These are phyloP conservation scores for Trichoderma arundinaceum DNA, from an alignment of 2,329 filamentous ascomycete genomes.

Conservation along the genomic window DNA sequence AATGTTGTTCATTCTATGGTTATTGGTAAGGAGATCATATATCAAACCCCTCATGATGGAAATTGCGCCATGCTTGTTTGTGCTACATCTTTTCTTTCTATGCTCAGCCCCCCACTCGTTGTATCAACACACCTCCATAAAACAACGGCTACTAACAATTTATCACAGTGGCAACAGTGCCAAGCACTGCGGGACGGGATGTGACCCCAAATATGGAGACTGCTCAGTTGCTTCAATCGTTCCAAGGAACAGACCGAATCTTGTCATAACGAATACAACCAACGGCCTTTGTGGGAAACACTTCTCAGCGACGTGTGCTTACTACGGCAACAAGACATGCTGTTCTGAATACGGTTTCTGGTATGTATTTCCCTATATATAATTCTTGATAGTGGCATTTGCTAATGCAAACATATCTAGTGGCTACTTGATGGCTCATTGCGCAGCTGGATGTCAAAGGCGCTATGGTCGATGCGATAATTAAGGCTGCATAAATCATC, in stretches of 20 bases:
- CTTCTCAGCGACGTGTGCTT: constrained; percentile 43
- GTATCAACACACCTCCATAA: not conserved
- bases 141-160: not conserved
- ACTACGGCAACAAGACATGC: constrained; percentile 44
- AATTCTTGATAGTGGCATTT: not conserved
- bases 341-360: constrained; percentile 47
- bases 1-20: constrained; percentile 51
- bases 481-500: too few species aligned
- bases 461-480: constrained; percentile 44
- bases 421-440: constrained; percentile 40
- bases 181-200: constrained; percentile 48
- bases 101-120: not conserved
- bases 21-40: constrained; percentile 45
- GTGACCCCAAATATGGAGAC: constrained; percentile 44
- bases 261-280: constrained; percentile 36
- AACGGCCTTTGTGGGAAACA: constrained; percentile 46
- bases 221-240: constrained; percentile 37
- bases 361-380: constrained; percentile 37
- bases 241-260: constrained; percentile 36
- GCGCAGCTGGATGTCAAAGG: constrained; percentile 44
- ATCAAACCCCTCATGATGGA: not conserved
- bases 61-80: not conserved
- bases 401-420: constrained; percentile 32
- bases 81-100: not conserved
- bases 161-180: constrained; percentile 41